Conservation (phyloP, 805 yeast genomes). For the Monosporozyma servazzii region DNA sequence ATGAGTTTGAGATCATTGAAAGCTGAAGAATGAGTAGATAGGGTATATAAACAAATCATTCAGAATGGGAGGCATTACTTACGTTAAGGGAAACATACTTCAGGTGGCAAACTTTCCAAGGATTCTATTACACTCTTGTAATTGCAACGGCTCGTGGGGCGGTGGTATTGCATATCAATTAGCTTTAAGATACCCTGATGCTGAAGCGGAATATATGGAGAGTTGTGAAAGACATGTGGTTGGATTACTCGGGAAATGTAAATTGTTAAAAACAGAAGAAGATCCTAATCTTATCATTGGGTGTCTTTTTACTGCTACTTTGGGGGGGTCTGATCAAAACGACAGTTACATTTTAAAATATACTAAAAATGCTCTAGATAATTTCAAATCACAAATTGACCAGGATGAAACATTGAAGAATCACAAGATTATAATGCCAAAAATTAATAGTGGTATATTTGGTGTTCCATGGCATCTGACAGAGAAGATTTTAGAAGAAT, state of each 20-base stretch:
- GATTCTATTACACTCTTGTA: slow-evolving; percentile 70
- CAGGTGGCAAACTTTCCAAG: slow-evolving; percentile 23
- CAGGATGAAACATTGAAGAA: slow-evolving; percentile 6
- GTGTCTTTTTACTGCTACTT: slow-evolving; percentile 64
- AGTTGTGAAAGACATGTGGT: slow-evolving; percentile 18
- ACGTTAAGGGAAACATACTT: slow-evolving; percentile 16
- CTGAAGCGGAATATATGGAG: slow-evolving; percentile 40
- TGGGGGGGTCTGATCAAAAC: slow-evolving; percentile 38
- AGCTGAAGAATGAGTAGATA: not conserved
- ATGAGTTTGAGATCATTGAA: not conserved
- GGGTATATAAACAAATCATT: not conserved
- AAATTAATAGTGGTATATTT: slow-evolving; percentile 74
- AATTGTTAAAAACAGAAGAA: slow-evolving; percentile 19
- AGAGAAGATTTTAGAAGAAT: slow-evolving; percentile 38
- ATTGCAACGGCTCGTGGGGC: slow-evolving; percentile 74
- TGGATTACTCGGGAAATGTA: slow-evolving; percentile 39
- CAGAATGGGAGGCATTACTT: slow-evolving; percentile 12
- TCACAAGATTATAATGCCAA: slow-evolving; percentile 49
- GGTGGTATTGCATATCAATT: slow-evolving; percentile 70
- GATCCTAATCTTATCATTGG: slow-evolving; percentile 34
- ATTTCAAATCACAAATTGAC: slow-evolving; percentile 27
- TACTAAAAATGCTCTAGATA: slow-evolving; percentile 43
- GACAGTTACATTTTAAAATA: slow-evolving; percentile 40
- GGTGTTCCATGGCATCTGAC: slow-evolving; percentile 72
- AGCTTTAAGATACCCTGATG: slow-evolving; percentile 43